These are phyloP conservation scores for Iodosphaeria phyllophila DNA, from an alignment of 2,329 filamentous ascomycete genomes.

Conservation along the genomic window DNA sequence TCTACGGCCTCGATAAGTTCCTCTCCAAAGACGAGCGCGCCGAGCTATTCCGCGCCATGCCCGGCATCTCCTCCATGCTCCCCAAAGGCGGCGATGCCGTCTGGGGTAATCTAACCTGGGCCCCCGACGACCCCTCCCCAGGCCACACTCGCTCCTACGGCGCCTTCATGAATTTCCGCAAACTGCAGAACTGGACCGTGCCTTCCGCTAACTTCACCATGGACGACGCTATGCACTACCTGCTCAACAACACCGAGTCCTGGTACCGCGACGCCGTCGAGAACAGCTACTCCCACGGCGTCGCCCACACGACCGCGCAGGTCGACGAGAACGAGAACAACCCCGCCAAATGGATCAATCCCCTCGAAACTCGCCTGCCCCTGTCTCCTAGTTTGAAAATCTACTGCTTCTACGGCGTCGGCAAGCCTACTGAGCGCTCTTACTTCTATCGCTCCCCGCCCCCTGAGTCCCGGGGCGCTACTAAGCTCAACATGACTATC, in stretches of 20 bases:
- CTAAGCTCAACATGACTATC: conserved; percentile 55
- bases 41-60: conserved; percentile 93
- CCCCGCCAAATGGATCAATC: conserved; percentile 81
- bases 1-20: conserved; percentile 94
- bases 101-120: conserved; percentile 82
- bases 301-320: conserved; percentile 62
- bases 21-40: conserved; percentile 76
- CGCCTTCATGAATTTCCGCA: conserved; percentile 67
- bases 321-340: conserved; percentile 70
- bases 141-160: conserved; percentile 60
- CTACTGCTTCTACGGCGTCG: conserved; percentile 92
- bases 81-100: conserved; percentile 83
- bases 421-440: conserved; percentile 78
- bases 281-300: conserved; percentile 67
- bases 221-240: conserved; percentile 54
- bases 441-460: conserved; percentile 74
- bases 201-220: conserved; percentile 66
- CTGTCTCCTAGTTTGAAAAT: conserved; percentile 81
- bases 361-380: conserved; percentile 73
- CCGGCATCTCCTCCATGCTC: conserved; percentile 89
- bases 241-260: conserved; percentile 58
- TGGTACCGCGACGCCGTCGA: conserved; percentile 69
- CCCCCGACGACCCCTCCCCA: conserved; percentile 70
- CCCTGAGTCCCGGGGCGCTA: conserved; percentile 29
- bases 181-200: conserved; percentile 41